Evolutionary conservation across 2,329 filamentous ascomycete species (phyloP).

Genomic region (Magnaporthales sp.): DNA sequence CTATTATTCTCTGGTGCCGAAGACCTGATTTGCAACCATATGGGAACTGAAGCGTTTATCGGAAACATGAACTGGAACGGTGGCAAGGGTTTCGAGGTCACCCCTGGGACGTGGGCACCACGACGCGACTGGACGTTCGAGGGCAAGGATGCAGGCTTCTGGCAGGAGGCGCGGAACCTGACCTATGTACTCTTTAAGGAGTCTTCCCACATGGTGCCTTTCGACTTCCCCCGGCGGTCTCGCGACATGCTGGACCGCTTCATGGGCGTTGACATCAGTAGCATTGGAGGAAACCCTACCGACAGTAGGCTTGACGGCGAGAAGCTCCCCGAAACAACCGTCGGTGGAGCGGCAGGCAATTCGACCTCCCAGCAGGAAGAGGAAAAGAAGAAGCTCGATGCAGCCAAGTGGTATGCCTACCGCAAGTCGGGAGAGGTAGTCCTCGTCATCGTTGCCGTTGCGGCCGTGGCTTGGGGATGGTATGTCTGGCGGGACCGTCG

Average conservation of each 20-base stretch:
- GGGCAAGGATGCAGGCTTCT: constrained; percentile 77
- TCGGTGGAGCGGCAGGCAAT: constrained; percentile 56
- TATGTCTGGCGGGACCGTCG: constrained; percentile 56
- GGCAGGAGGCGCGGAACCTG: constrained; percentile 88
- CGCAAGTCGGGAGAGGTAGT: constrained; percentile 80
- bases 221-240: constrained; percentile 76
- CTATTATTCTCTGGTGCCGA: constrained; percentile 89
- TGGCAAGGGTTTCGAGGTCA: constrained; percentile 81
- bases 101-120: constrained; percentile 84
- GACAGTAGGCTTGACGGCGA: constrained; percentile 81
- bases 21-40: constrained; percentile 94
- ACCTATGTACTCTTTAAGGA: constrained; percentile 96
- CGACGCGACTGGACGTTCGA: constrained; percentile 92
- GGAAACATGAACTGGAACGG: constrained; percentile 87
- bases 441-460: constrained; percentile 70
- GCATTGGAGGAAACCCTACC: constrained; percentile 71
- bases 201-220: constrained; percentile 96
- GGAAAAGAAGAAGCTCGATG: constrained; percentile 64
- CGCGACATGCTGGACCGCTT: constrained; percentile 98
- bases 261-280: constrained; percentile 83
- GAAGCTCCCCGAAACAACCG: constrained; percentile 67
- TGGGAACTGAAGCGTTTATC: constrained; percentile 88
- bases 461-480: constrained; percentile 66
- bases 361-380: constrained; percentile 55
- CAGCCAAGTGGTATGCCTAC: constrained; percentile 84